Conservation (phyloP, 2,329 filamentous ascomycete genomes). For the Colletotrichum orbiculare region DNA sequence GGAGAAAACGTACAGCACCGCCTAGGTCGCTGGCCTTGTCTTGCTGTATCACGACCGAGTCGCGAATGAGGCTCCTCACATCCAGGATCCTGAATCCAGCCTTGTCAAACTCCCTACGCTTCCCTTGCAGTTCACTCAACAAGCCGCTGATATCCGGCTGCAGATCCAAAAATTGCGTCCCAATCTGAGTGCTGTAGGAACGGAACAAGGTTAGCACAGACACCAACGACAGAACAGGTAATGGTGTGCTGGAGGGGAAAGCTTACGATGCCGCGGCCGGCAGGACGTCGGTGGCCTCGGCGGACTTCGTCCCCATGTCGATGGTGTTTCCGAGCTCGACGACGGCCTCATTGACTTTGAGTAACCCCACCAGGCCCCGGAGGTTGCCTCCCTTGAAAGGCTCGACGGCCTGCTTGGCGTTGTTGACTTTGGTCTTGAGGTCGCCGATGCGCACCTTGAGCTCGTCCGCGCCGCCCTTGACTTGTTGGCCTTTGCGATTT, state of each 20-base stretch:
- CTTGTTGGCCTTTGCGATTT: background rate
- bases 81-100: conserved; percentile 31
- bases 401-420: conserved; percentile 17
- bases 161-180: conserved; percentile 8
- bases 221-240: background rate
- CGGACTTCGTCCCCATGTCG: conserved; percentile 9
- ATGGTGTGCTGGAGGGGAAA: background rate
- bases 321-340: conserved; percentile 14
- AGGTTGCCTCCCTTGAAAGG: conserved; percentile 25
- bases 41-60: conserved; percentile 20
- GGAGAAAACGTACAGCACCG: background rate
- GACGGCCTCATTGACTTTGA: conserved; percentile 32
- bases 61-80: conserved; percentile 29
- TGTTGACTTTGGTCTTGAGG: conserved; percentile 7
- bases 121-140: conserved; percentile 9
- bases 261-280: conserved; percentile 25
- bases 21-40: conserved; percentile 24
- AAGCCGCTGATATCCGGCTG: conserved; percentile 26
- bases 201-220: background rate
- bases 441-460: conserved; percentile 13
- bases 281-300: conserved; percentile 10
- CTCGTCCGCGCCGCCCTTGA: conserved; percentile 8
- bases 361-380: conserved; percentile 20
- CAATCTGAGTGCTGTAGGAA: background rate
- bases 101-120: conserved; percentile 32